Percentiles rank a stretch among this genome's conserved stretches.
Evolutionary conservation across 2,329 filamentous ascomycete species (phyloP).

Genomic region (Aspergillus intermedius): DNA sequence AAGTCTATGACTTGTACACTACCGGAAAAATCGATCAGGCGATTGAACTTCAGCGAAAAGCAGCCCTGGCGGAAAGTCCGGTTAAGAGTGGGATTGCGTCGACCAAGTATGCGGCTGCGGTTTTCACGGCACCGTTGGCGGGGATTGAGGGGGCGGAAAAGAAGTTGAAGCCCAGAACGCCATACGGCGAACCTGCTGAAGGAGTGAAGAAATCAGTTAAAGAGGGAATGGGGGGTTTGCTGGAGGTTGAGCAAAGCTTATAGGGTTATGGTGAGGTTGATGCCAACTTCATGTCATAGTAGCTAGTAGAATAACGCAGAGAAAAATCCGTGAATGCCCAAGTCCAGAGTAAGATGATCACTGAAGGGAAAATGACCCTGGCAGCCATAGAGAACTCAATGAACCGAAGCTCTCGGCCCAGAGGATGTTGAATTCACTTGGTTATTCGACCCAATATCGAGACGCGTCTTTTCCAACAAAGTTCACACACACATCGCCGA

Average conservation of each 20-base stretch:
- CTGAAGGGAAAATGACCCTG: too few species aligned
- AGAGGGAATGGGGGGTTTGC: slow-evolving; percentile 17
- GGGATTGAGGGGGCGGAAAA: slow-evolving; percentile 54
- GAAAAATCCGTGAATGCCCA: not conserved
- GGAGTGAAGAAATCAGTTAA: slow-evolving; percentile 37
- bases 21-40: slow-evolving; percentile 54
- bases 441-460: not conserved
- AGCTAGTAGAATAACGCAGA: too few species aligned
- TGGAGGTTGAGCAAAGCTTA: not conserved
- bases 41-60: slow-evolving; percentile 52
- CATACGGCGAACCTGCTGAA: slow-evolving; percentile 48
- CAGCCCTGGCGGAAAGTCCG: slow-evolving; percentile 58
- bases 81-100: slow-evolving; percentile 60
- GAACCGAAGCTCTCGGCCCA: not conserved
- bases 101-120: slow-evolving; percentile 59
- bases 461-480: not conserved
- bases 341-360: too few species aligned
- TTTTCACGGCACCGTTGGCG: slow-evolving; percentile 53
- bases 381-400: not conserved
- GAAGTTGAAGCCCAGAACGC: slow-evolving; percentile 53
- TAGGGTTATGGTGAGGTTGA: not conserved
- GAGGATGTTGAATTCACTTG: not conserved
- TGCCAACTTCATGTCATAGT: too few species aligned
- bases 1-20: slow-evolving; percentile 55
- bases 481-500: too few species aligned